These are phyloP conservation scores for Linnemannia schmuckeri DNA, from an alignment of 192 early-diverging fungal genomes.

Conservation along the genomic window DNA sequence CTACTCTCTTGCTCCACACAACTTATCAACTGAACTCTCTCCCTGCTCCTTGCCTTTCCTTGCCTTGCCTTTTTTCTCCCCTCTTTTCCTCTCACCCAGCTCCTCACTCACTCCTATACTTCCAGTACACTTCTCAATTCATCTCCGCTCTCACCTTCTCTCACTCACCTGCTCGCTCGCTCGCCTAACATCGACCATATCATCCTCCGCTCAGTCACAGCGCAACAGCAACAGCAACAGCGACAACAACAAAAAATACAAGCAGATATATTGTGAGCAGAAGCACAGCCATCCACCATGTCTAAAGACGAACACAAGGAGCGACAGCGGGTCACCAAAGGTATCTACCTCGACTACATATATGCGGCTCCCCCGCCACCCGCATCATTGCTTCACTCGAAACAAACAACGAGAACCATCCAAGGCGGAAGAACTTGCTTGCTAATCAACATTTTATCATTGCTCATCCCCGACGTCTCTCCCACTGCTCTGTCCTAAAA, in stretches of 20 bases:
- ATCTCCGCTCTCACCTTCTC: background rate
- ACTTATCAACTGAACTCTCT: no score
- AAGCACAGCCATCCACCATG: slow-evolving; percentile 27
- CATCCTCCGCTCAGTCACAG: background rate
- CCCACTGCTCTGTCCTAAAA: background rate
- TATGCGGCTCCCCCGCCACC: background rate
- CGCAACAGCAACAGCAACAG: background rate
- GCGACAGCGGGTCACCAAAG: slow-evolving; percentile 55
- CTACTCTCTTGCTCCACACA: background rate
- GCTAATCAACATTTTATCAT: background rate
- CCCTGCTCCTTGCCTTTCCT: background rate
- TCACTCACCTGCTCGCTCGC: background rate
- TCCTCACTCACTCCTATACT: background rate
- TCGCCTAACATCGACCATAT: background rate
- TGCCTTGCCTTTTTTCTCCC: background rate
- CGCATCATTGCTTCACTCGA: background rate
- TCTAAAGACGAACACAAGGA: slow-evolving; percentile 56
- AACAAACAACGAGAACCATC: background rate
- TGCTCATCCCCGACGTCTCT: background rate
- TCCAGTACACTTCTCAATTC: background rate
- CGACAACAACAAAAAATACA: background rate
- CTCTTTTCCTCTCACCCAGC: slow-evolving; percentile 1
- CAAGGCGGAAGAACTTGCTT: background rate
- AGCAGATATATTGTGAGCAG: background rate
- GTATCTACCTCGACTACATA: slow-evolving; percentile 11